Conservation (phyloP, 78 protist genomes). For the Dictyostelium purpureum region DNA sequence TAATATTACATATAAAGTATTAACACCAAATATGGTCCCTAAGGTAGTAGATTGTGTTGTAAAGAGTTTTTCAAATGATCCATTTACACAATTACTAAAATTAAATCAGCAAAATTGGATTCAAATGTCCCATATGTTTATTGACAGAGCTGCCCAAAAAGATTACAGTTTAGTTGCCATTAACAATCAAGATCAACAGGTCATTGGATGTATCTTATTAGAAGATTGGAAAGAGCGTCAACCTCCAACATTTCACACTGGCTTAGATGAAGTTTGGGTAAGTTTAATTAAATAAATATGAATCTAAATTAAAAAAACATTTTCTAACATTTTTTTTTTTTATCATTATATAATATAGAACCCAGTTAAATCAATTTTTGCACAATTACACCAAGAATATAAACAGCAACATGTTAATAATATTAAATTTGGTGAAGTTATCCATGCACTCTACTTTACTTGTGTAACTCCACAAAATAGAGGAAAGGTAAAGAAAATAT, state of each 20-base stretch:
- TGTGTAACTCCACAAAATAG: not conserved
- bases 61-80: constrained; percentile 16
- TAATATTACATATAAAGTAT: not conserved
- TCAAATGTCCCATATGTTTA: not conserved
- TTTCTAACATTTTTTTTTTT: not conserved
- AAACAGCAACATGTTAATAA: constrained; percentile 4
- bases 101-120: not conserved
- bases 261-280: constrained; percentile 1
- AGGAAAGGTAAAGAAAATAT: not conserved
- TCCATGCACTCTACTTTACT: constrained; percentile 9
- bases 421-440: not conserved
- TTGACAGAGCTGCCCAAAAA: not conserved
- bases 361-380: constrained; percentile 17
- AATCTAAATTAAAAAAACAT: not conserved
- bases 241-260: not conserved
- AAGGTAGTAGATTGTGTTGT: not conserved
- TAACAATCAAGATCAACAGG: not conserved
- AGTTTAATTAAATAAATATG: not conserved
- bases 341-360: not conserved
- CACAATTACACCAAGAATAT: not conserved
- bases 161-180: constrained; percentile 10
- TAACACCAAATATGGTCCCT: constrained; percentile 4
- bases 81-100: not conserved
- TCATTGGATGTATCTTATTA: not conserved
- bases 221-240: constrained; percentile 12